Base-by-base conservation (phyloP, 1,284 basidiomycete genomes). In the Cronartium quercuum region DNA sequence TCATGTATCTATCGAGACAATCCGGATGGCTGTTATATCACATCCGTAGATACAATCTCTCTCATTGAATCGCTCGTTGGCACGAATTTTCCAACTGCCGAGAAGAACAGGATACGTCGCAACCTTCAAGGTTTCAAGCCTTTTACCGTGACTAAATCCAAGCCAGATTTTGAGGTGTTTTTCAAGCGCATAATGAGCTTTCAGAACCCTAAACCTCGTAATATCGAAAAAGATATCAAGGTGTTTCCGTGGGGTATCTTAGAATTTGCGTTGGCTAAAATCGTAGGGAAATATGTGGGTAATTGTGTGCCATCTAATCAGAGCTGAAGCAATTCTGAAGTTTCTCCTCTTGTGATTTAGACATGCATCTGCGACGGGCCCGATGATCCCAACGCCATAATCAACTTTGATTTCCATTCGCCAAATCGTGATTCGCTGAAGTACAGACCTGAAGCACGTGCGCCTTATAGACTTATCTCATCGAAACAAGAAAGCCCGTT, bases 211-310 rank as follows among this genome's bases (percentile, higher is more conserved):
- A 94, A 92, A 82, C 94, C 94, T 5, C 86, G 95, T 68, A 94
- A 95, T 82, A 98, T 98, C 77, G 94, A 97, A 82, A 97, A 98
- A 85, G 93, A 96, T 80, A 87, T 98, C 81, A 98, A 98, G 83
- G 93, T 97, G 1, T 98, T 98, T 80, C 88, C 90, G n/a, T 98
- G 94, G 94, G 86, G 86, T 60, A 84, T 88, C 65, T 85, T 98
- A 12, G 86, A 86, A 6, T 86, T 88, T 76, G 92, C 93, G 0
- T 83, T 98, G 76, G 89, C 91, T 77, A 97, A 96, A 84, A 94
- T 97, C 77, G 87, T 97, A 63, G 88, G 89, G 44, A 96, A 96
- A 93, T 96, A 95, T 81, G 58, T 61, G 18, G 37, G 58, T 61
- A 18, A 15, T 3, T 5, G 6, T 37, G 58, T 13, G 9, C 6